Evolutionary conservation across 306 rosid species (phyloP).

Genomic region (Gastrolobium bilobum): DNA sequence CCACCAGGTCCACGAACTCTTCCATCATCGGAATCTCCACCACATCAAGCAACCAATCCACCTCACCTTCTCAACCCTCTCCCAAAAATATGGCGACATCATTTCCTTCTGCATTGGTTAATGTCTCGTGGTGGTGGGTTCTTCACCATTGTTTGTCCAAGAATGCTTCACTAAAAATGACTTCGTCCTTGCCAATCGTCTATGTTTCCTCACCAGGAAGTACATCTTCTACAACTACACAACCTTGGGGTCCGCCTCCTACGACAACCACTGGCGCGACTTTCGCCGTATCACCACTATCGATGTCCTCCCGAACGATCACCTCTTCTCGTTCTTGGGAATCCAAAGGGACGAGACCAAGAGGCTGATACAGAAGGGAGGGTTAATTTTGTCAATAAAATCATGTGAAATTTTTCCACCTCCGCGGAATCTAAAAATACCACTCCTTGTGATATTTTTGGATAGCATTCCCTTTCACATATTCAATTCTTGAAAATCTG

Average conservation of each 20-base stretch:
- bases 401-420: too few species aligned
- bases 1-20: conserved; percentile 4
- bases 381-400: too few species aligned
- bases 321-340: neutral
- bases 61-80: neutral
- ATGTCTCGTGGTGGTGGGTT: conserved; percentile 9
- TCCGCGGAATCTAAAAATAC: too few species aligned
- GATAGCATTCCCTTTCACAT: too few species aligned
- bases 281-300: conserved; percentile 25
- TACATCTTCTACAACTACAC: conserved; percentile 21
- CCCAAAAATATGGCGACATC: conserved; percentile 7
- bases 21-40: conserved; percentile 24
- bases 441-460: too few species aligned
- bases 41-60: conserved; percentile 14
- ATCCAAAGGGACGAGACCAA: conserved; percentile 24
- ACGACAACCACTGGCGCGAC: conserved; percentile 24
- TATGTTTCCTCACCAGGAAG: neutral
- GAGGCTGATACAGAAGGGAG: neutral
- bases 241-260: neutral
- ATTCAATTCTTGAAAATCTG: too few species aligned
- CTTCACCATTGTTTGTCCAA: neutral
- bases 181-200: neutral
- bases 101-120: neutral
- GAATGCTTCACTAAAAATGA: conserved; percentile 22
- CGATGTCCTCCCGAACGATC: conserved; percentile 6